Evolutionary conservation across 805 yeast genomes (phyloP), one percentile per base, ranked within the genome.

Genomic region (Groenewaldozyma salmanticensis): DNA sequence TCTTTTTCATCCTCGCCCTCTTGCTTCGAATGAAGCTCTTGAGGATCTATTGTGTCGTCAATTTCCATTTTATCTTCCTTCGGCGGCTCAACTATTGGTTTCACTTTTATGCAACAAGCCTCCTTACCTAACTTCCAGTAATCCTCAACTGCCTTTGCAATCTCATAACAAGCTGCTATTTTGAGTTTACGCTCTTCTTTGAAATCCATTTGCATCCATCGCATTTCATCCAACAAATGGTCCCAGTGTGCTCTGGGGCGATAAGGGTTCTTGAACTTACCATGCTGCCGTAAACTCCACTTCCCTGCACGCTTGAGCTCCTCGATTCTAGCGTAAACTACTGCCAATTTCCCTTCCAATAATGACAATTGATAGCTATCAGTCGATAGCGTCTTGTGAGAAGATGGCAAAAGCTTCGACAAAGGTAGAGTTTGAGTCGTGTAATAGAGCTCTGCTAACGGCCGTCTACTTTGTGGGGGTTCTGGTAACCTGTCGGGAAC

Each of bases 271-370:
- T 68, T 54, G 52, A 70, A 80, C 47, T 74, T 71, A 39, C 72
- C 67, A 0, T 94, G 95, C 58, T 92, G 98, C 40, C 94, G 70
- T 40, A 92, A 65, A 18, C 95, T 80, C 97, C 98, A 92, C 52
- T 83, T 78, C 2, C 84, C 82, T 43, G 81, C 80, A 36, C 94
- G 68, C 58, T 86, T 85, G 47, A 92, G 68, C 58, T 90, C 97
- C 55, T 90, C 97, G 36, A 92, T 88, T 46, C 97, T 70, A 1
- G 94, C 81, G 52, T 86, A 82, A 16, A 86, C 77, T 7, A 87
- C 96, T 0, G 94, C 84, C 2, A 90, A 78, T 56, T 88, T 82
- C 3, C 96, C 95, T 56, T 92, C 98, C 11, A 85, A 73, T 27
- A 88, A 65, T 0, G 95, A 84, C 52, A 81, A 74, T 54, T 86